phyloP scores from a whole-genome alignment of 2,329 filamentous ascomycete genomes.

The Thielaviopsis euricoi region DNA sequence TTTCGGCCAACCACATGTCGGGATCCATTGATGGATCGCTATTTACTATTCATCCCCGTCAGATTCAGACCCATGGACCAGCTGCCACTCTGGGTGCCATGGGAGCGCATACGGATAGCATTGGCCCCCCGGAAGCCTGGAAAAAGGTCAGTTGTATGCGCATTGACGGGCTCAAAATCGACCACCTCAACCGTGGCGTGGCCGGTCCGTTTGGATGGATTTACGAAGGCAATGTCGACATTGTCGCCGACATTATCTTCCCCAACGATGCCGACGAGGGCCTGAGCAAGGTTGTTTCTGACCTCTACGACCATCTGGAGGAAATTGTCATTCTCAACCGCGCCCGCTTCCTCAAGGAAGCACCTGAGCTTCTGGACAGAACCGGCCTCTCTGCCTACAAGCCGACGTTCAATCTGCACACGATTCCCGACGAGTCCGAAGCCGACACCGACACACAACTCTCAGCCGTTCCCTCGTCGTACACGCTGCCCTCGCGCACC shows the following conservation, averaged over 20 bases:
- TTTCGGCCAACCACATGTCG: slow-evolving; percentile 90
- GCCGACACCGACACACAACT: slow-evolving; percentile 3
- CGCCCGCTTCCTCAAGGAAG: slow-evolving; percentile 9
- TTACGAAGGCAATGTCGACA: slow-evolving; percentile 90
- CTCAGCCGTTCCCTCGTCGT: slow-evolving; percentile 7
- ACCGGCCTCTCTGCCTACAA: slow-evolving; percentile 11
- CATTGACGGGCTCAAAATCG: slow-evolving; percentile 86
- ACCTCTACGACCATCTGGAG: slow-evolving; percentile 92
- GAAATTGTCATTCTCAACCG: slow-evolving; percentile 73
- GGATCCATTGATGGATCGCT: slow-evolving; percentile 89
- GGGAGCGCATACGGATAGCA: slow-evolving; percentile 26
- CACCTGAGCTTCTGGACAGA: slow-evolving; percentile 10
- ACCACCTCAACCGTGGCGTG: slow-evolving; percentile 86
- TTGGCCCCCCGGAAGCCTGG: slow-evolving; percentile 54
- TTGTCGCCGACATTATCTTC: slow-evolving; percentile 89
- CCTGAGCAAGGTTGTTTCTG: slow-evolving; percentile 85
- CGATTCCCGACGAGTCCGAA: slow-evolving; percentile 2
- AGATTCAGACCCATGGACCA: slow-evolving; percentile 42
- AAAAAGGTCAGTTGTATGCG: slow-evolving; percentile 89
- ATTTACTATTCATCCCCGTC: slow-evolving; percentile 90
- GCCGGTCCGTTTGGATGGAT: slow-evolving; percentile 97
- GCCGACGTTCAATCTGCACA: slow-evolving; percentile 6
- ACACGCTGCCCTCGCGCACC: slow-evolving; percentile 7
- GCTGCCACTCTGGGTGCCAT: slow-evolving; percentile 8
- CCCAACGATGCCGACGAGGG: slow-evolving; percentile 76